Conservation (phyloP, 345 rosid species). For the Melastoma malabathricum region DNA sequence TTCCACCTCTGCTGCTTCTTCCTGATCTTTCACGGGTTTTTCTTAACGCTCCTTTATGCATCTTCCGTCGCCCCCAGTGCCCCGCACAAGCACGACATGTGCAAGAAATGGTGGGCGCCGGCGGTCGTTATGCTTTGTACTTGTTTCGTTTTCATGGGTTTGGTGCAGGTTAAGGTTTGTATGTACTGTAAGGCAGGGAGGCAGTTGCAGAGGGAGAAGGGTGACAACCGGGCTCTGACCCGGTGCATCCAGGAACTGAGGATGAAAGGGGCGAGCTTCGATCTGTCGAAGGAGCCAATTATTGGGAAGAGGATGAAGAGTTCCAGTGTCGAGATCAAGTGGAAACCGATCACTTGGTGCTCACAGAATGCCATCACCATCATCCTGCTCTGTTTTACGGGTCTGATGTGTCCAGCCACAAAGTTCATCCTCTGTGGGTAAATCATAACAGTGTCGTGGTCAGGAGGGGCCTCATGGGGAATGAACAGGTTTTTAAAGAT, state of each 20-base stretch:
- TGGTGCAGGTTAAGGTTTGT: conserved; percentile 61
- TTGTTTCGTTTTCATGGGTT: conserved; percentile 51
- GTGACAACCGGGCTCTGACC: conserved; percentile 48
- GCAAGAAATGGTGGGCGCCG: conserved; percentile 88
- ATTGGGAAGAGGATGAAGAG: conserved; percentile 80
- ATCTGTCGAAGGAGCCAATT: conserved; percentile 73
- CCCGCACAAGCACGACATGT: conserved; percentile 4
- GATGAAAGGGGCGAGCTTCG: conserved; percentile 91
- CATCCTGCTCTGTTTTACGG: conserved; percentile 56
- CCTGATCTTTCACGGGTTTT: conserved; percentile 52
- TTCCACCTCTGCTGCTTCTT: conserved; percentile 78
- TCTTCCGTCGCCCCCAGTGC: conserved; percentile 21
- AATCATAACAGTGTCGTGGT: too few relatives aligned
- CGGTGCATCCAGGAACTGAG: conserved; percentile 77
- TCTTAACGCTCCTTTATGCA: conserved; percentile 48
- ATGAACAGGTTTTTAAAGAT: too few relatives aligned
- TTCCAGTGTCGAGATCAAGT: conserved; percentile 86
- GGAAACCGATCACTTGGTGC: conserved; percentile 83
- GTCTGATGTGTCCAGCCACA: conserved; percentile 45
- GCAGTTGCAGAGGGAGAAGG: conserved; percentile 63
- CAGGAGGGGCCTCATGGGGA: too few relatives aligned
- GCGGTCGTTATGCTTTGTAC: conserved; percentile 34
- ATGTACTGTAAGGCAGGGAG: conserved; percentile 59
- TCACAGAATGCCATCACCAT: conserved; percentile 49
- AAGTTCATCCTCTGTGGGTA: conserved; percentile 50